Base-by-base conservation (phyloP, 768 basidiomycete genomes). In the Phlebiopsis flavidoalba region DNA sequence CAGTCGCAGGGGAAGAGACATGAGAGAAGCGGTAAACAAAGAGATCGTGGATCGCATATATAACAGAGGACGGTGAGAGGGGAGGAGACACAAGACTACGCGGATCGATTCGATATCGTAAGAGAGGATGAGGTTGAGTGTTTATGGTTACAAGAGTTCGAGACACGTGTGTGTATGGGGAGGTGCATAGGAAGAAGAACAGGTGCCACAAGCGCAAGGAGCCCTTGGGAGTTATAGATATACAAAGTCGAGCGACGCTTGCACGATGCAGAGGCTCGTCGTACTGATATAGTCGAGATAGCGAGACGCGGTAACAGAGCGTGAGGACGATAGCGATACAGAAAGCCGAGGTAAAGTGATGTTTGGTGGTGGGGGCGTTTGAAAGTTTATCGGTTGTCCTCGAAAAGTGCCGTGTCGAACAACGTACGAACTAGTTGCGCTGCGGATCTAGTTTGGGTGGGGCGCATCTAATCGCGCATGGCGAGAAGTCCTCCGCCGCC, bases 401-500 rank as follows among this genome's bases (percentile, higher is more conserved):
- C 12, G 21, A 15, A 10, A 33, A 36, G 33, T 53, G 26, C 26
- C 26, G 26, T 31, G 26, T 6, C 26, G 6, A 31, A 31, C 22
- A 22, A 31, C 17, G 40, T 45, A 43, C 26, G 60, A 24, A 6
- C 36, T 33, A 8, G 35, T 56, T 21, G 36, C 31, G 21, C 15
- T 53, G 19, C 14, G 21, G 5, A 19, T 53, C 40, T 21, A 5
- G 33, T 58, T 31, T 31, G 51, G 58, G 40, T 43, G 12, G 40
- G 12, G 40, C 40, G 12, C 17, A 3, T 43, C 40, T 43, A 69
- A 40, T 67, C 62, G 43, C 66, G 64, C n/a, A 65, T 66, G 58
- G 61, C 66, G 61, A 77, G 68, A 63, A n/a, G 74, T 72, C 68
- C 69, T 75, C 64, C 79, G 79, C 63, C 83, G 79, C 70, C 77